These are phyloP conservation scores for Aplosporella prunicola DNA, from an alignment of 2,329 filamentous ascomycete genomes.

Conservation along the genomic window DNA sequence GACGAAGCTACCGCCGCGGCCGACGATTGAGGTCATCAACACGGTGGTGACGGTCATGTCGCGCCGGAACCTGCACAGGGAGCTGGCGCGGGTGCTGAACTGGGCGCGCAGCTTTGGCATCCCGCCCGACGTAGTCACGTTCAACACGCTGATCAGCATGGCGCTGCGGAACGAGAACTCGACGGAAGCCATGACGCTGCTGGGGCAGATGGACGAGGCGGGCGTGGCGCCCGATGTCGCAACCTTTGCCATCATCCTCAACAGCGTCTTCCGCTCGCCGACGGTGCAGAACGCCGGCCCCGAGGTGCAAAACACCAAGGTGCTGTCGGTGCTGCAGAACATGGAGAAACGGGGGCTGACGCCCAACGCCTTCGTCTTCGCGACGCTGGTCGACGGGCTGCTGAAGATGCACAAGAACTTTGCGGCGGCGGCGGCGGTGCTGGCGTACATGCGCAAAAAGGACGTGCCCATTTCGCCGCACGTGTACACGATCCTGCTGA, in stretches of 20 bases:
- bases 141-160: conserved; percentile 59
- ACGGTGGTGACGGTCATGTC: conserved; percentile 48
- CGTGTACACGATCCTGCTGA: conserved; percentile 66
- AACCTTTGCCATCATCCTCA: conserved; percentile 66
- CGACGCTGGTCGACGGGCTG: conserved; percentile 58
- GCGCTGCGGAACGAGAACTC: conserved; percentile 43
- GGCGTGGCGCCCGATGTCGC: conserved; percentile 52
- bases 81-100: conserved; percentile 29
- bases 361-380: conserved; percentile 39
- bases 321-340: background rate
- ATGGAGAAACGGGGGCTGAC: background rate
- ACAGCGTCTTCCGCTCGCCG: conserved; percentile 45
- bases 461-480: conserved; percentile 49
- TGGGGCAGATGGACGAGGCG: conserved; percentile 49
- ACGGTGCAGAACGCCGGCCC: conserved; percentile 33
- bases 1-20: conserved; percentile 35
- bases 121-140: conserved; percentile 41
- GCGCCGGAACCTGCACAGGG: conserved; percentile 31
- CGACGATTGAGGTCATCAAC: conserved; percentile 58
- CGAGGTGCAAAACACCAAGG: conserved; percentile 38
- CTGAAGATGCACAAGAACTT: conserved; percentile 40
- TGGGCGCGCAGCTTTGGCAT: conserved; percentile 38
- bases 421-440: conserved; percentile 48
- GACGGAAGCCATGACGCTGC: conserved; percentile 42
- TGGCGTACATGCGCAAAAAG: conserved; percentile 50